A percentile compares a stretch with the other conserved stretches of the same genome.
phyloP scores from a whole-genome alignment of 805 yeast species.

The Candida cerambycidarum region DNA sequence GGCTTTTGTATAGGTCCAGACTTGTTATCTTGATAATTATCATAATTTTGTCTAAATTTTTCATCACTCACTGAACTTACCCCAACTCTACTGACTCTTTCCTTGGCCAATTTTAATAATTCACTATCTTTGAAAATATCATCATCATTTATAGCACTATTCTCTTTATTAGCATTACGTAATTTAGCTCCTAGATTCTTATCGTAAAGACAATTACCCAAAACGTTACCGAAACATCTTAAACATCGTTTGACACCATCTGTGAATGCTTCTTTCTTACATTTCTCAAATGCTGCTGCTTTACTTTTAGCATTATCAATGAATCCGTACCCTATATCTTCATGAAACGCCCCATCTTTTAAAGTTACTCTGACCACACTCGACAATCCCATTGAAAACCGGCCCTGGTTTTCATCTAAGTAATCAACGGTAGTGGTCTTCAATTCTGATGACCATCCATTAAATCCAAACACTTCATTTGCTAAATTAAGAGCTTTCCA shows the following conservation, averaged over 20 bases:
- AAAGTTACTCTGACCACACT: constrained; percentile 70
- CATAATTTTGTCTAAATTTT: constrained; percentile 1
- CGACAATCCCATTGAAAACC: constrained; percentile 64
- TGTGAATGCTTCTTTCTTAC: constrained; percentile 82
- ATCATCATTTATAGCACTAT: constrained; percentile 26
- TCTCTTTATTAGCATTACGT: constrained; percentile 26
- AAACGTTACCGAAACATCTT: constrained; percentile 73
- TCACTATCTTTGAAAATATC: constrained; percentile 35
- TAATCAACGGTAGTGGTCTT: constrained; percentile 66
- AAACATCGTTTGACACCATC: constrained; percentile 80
- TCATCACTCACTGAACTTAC: constrained; percentile 5
- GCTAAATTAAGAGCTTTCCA: constrained; percentile 82
- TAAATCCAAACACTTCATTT: constrained; percentile 77
- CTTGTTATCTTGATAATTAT: background rate
- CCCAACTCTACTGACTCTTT: constrained; percentile 4
- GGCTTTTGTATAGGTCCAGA: background rate
- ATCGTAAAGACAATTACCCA: constrained; percentile 85
- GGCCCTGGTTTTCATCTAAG: constrained; percentile 58
- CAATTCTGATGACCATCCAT: constrained; percentile 80
- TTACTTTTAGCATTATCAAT: constrained; percentile 68
- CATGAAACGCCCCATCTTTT: constrained; percentile 80
- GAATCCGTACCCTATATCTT: constrained; percentile 74
- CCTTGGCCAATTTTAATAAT: constrained; percentile 10
- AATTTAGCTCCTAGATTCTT: constrained; percentile 58
- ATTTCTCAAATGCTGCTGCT: constrained; percentile 74